A percentile compares a stretch with the other conserved stretches of the same genome.
These are phyloP conservation scores for Yarrowia phangngaensis DNA, from an alignment of 805 yeast species.

Conservation along the genomic window DNA sequence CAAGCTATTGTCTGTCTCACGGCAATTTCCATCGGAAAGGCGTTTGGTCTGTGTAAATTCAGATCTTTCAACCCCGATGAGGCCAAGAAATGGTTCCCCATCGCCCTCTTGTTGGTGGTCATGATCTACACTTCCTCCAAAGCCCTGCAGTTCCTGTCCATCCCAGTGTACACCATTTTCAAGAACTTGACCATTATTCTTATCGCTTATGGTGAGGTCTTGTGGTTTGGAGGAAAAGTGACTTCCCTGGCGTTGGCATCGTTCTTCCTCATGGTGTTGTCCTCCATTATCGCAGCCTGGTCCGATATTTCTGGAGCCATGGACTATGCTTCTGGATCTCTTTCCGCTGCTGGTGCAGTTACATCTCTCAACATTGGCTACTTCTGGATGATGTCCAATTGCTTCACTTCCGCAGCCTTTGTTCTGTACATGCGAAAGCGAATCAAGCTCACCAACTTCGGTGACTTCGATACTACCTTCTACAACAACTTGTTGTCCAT, in stretches of 20 bases:
- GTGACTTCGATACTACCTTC: constrained; percentile 94
- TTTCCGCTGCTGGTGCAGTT: constrained; percentile 34
- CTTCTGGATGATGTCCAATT: constrained; percentile 95
- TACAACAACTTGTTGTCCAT: constrained; percentile 92
- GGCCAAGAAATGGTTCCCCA: constrained; percentile 92
- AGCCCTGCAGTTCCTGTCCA: constrained; percentile 84
- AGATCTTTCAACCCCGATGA: constrained; percentile 81
- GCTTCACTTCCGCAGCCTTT: constrained; percentile 89
- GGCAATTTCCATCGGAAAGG: constrained; percentile 68
- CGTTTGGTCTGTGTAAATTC: constrained; percentile 73
- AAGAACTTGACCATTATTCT: constrained; percentile 94
- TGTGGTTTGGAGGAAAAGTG: constrained; percentile 94
- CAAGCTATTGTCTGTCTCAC: constrained; percentile 81
- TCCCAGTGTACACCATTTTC: constrained; percentile 97
- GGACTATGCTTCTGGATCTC: constrained; percentile 36
- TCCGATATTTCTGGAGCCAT: constrained; percentile 58
- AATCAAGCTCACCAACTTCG: constrained; percentile 90
- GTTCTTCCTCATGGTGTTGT: constrained; percentile 85
- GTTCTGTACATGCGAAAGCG: constrained; percentile 96
- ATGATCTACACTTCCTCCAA: constrained; percentile 97
- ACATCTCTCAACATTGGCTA: constrained; percentile 62
- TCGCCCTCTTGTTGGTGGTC: constrained; percentile 77
- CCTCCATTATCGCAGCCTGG: constrained; percentile 93
- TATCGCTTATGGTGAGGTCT: constrained; percentile 96
- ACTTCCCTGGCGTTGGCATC: constrained; percentile 86